These are phyloP conservation scores for Chlamydomonas incerta DNA, from an alignment of 139 green algal species.

Conservation along the genomic window DNA sequence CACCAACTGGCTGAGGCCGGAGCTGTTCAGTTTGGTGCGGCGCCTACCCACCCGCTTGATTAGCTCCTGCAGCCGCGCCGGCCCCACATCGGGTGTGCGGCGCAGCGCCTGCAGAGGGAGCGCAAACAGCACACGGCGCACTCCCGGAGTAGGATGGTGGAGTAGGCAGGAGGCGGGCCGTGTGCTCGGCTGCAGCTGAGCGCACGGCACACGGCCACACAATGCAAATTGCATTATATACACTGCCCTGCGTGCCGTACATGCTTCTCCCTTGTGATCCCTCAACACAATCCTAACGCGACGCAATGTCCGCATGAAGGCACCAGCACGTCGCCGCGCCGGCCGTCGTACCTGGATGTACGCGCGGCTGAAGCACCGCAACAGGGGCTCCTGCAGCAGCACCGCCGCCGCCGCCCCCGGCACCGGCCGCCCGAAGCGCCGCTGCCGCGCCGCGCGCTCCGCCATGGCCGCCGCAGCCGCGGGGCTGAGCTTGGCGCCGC, in stretches of 20 bases:
- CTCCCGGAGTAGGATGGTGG: no score
- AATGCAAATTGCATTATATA: no score
- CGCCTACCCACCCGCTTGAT: not conserved
- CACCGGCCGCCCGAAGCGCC: not conserved
- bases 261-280: not conserved
- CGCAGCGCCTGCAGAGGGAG: constrained; percentile 5
- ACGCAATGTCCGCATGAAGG: no score
- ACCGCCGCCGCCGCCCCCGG: constrained; percentile 16
- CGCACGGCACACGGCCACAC: no score
- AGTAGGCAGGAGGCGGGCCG: no score
- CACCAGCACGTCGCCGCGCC: not conserved
- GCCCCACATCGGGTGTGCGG: constrained; percentile 1
- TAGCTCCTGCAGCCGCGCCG: constrained; percentile 15
- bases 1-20: not conserved
- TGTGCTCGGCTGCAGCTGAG: no score
- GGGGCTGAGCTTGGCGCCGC: not conserved
- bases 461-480: constrained; percentile 9
- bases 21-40: not conserved
- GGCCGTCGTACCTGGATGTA: constrained; percentile 21
- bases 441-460: not conserved
- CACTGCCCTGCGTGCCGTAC: no score
- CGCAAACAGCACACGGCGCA: no score
- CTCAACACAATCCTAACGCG: no score
- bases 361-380: constrained; percentile 31
- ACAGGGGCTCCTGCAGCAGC: constrained; percentile 30